phyloP scores from a whole-genome alignment of 371 early-diverging fungal genomes.

The Mortierella sp. region DNA sequence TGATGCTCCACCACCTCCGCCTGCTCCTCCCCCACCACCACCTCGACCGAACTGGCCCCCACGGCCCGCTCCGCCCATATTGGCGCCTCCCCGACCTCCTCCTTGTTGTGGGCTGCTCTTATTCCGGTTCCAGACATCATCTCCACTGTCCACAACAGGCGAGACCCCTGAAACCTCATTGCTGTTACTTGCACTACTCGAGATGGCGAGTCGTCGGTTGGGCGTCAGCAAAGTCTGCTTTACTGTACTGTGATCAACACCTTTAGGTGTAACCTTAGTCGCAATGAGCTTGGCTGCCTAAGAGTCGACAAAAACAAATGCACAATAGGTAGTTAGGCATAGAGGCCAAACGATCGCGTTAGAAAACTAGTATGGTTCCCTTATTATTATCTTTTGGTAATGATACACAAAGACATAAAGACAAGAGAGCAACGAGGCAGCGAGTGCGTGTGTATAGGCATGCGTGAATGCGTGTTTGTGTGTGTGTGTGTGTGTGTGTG shows the following conservation, averaged over 20 bases:
- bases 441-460: too few species aligned
- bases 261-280: slow-evolving; percentile 40
- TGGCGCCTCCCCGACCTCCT: slow-evolving; percentile 14
- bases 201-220: slow-evolving; percentile 9
- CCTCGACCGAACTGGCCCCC: slow-evolving; percentile 13
- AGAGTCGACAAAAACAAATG: too few species aligned
- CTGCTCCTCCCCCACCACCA: slow-evolving; percentile 11
- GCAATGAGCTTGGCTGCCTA: slow-evolving; percentile 42
- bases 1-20: slow-evolving; percentile 10
- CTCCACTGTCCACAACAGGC: slow-evolving; percentile 6
- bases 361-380: background rate
- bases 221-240: slow-evolving; percentile 65
- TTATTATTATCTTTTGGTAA: too few species aligned
- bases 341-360: background rate
- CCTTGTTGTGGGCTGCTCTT: slow-evolving; percentile 1
- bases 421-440: too few species aligned
- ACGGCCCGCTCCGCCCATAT: slow-evolving; percentile 14
- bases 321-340: too few species aligned
- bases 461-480: too few species aligned
- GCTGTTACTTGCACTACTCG: background rate
- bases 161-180: slow-evolving; percentile 1
- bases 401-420: background rate
- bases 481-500: too few species aligned
- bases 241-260: slow-evolving; percentile 87
- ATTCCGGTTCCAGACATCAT: slow-evolving; percentile 24